Evolutionary conservation across 495 filamentous ascomycete genomes (phyloP).

Genomic region (Talaromyces thailandensis): DNA sequence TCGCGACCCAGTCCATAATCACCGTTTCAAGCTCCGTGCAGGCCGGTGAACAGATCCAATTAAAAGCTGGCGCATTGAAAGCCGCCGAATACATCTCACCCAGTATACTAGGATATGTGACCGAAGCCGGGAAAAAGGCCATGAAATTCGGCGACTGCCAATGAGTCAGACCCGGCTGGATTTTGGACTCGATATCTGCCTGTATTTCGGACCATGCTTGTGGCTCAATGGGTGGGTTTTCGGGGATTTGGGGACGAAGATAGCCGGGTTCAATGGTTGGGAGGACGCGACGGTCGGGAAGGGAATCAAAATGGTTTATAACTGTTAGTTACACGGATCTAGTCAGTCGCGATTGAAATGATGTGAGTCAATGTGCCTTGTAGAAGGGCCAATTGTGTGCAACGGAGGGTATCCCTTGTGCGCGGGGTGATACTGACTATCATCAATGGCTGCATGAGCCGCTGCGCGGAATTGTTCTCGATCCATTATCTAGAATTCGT

Average conservation of each 20-base stretch:
- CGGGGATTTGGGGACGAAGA: conserved; percentile 68
- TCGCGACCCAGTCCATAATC: conserved; percentile 85
- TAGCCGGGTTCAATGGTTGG: conserved; percentile 82
- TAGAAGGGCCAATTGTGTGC: neutral
- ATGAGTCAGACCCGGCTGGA: conserved; percentile 90
- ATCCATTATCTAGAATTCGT: conserved; percentile 51
- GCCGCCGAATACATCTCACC: conserved; percentile 89
- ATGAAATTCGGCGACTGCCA: conserved; percentile 97
- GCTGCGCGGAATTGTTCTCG: conserved; percentile 73
- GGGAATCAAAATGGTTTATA: conserved; percentile 69
- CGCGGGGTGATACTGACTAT: conserved; percentile 50
- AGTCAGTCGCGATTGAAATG: conserved; percentile 5
- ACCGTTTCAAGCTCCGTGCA: conserved; percentile 96
- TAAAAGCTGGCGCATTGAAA: conserved; percentile 87
- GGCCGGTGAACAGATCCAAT: conserved; percentile 92
- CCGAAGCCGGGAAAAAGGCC: conserved; percentile 85
- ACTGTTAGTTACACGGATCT: conserved; percentile 39
- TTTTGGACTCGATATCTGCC: conserved; percentile 74
- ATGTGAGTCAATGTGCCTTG: neutral
- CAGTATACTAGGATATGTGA: conserved; percentile 78
- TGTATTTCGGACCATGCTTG: conserved; percentile 79
- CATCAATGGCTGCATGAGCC: conserved; percentile 73
- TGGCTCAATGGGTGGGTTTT: conserved; percentile 58
- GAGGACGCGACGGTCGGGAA: conserved; percentile 62
- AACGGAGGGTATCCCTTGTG: neutral